Conservation (phyloP, 2,329 filamentous ascomycete species). For the Thelonectria olida region DNA sequence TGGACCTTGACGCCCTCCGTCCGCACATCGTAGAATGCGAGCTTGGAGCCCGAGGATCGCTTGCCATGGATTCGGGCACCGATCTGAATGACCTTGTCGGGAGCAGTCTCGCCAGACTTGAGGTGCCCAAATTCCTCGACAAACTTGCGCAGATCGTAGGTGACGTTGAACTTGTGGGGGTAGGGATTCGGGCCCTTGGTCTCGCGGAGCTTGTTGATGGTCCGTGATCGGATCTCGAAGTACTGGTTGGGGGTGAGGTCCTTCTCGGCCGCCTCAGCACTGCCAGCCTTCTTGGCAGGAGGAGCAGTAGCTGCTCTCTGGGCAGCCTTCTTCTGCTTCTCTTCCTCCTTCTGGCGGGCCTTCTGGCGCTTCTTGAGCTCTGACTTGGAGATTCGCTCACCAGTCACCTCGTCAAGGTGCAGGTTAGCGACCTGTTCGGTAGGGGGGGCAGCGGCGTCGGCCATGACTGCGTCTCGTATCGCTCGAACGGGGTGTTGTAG, state of each 20-base stretch:
- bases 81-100: constrained; percentile 78
- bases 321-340: constrained; percentile 88
- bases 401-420: constrained; percentile 90
- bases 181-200: constrained; percentile 63
- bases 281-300: constrained; percentile 53
- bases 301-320: constrained; percentile 74
- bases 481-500: constrained; percentile 4
- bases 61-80: constrained; percentile 91
- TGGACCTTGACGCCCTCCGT: constrained; percentile 75
- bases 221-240: constrained; percentile 92
- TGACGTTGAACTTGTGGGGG: constrained; percentile 90
- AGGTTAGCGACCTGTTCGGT: constrained; percentile 73
- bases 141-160: constrained; percentile 84
- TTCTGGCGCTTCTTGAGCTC: constrained; percentile 97
- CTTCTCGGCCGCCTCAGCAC: constrained; percentile 71
- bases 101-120: constrained; percentile 86
- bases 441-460: constrained; percentile 47
- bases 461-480: constrained; percentile 39
- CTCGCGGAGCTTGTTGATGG: constrained; percentile 62
- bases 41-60: constrained; percentile 82
- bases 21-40: constrained; percentile 84
- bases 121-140: constrained; percentile 79
- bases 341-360: constrained; percentile 84
- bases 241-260: constrained; percentile 73
- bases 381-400: constrained; percentile 85